phyloP scores from a whole-genome alignment of 2,329 filamentous ascomycete species.

The Lithohypha guttulata region DNA sequence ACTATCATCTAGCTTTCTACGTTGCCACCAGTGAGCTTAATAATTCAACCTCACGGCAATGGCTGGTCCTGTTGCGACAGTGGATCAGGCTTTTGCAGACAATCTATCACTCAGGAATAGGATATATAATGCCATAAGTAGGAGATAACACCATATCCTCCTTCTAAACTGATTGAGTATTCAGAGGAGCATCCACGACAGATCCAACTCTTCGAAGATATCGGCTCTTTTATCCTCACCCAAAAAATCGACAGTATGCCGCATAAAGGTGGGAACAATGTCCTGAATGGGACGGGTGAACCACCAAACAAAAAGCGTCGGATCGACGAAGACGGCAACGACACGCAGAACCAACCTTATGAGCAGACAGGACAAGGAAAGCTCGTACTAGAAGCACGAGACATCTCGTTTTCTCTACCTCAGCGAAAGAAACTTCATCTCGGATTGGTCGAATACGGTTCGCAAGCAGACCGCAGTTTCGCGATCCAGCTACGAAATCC shows the following conservation, averaged over 20 bases:
- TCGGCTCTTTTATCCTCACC: constrained; percentile 35
- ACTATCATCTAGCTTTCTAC: too few relatives aligned
- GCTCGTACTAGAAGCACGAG: constrained; percentile 36
- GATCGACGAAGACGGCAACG: constrained; percentile 10
- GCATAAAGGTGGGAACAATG: not conserved
- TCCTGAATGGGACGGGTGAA: constrained; percentile 14
- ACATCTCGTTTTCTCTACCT: constrained; percentile 51
- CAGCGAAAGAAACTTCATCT: constrained; percentile 54
- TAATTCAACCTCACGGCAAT: too few relatives aligned
- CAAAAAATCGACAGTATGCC: constrained; percentile 12
- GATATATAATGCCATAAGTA: too few relatives aligned
- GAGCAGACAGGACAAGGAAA: constrained; percentile 20
- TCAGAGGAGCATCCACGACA: constrained; percentile 31
- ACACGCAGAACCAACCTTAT: constrained; percentile 3
- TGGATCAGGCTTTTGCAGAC: too few relatives aligned
- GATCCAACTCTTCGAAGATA: constrained; percentile 37
- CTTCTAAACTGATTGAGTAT: too few relatives aligned
- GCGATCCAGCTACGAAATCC: constrained; percentile 41
- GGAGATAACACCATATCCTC: too few relatives aligned
- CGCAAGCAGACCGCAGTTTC: constrained; percentile 16
- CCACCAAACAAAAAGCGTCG: constrained; percentile 23
- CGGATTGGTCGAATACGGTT: constrained; percentile 39
- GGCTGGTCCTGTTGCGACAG: too few relatives aligned
- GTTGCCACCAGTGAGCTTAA: too few relatives aligned
- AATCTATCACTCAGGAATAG: too few relatives aligned